Evolutionary conservation across 345 rosid species (phyloP).

Genomic region (Salix exigua): DNA sequence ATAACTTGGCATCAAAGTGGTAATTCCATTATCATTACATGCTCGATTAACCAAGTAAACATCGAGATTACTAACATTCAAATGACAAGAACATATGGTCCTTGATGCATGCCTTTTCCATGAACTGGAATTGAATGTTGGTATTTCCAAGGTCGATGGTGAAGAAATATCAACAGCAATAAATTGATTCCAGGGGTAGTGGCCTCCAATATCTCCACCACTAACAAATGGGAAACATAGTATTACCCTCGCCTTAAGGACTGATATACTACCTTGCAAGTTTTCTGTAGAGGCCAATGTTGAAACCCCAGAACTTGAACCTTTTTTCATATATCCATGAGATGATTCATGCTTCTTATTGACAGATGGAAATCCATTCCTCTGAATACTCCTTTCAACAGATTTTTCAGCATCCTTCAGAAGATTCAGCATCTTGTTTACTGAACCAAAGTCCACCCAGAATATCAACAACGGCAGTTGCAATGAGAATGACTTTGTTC

Average conservation of each 20-base stretch:
- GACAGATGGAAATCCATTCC: slow-evolving; percentile 15
- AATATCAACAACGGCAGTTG: slow-evolving; percentile 55
- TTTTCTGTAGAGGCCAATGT: slow-evolving; percentile 41
- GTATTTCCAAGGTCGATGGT: slow-evolving; percentile 29
- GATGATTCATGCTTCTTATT: slow-evolving; percentile 23
- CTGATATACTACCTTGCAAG: slow-evolving; percentile 48
- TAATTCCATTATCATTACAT: slow-evolving; percentile 28
- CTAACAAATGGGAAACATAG: slow-evolving; percentile 65
- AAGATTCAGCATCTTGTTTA: slow-evolving; percentile 51
- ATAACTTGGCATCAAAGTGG: slow-evolving; percentile 19
- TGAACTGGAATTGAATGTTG: slow-evolving; percentile 30
- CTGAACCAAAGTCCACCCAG: slow-evolving; percentile 66
- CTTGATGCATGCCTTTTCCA: slow-evolving; percentile 39
- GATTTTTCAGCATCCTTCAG: slow-evolving; percentile 46
- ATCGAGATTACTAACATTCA: slow-evolving; percentile 51
- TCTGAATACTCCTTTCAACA: slow-evolving; percentile 24
- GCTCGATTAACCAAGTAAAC: slow-evolving; percentile 55
- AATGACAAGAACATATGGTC: slow-evolving; percentile 44
- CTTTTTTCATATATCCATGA: slow-evolving; percentile 23
- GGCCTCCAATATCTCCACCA: slow-evolving; percentile 31
- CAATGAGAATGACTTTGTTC: slow-evolving; percentile 53
- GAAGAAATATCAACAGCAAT: slow-evolving; percentile 62
- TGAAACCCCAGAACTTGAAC: slow-evolving; percentile 20
- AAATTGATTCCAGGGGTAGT: slow-evolving; percentile 54
- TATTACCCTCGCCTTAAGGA: slow-evolving; percentile 64